Evolutionary conservation across 345 rosid genomes (phyloP), one percentile per base, ranked within the genome.

Genomic region (Laguncularia racemosa): DNA sequence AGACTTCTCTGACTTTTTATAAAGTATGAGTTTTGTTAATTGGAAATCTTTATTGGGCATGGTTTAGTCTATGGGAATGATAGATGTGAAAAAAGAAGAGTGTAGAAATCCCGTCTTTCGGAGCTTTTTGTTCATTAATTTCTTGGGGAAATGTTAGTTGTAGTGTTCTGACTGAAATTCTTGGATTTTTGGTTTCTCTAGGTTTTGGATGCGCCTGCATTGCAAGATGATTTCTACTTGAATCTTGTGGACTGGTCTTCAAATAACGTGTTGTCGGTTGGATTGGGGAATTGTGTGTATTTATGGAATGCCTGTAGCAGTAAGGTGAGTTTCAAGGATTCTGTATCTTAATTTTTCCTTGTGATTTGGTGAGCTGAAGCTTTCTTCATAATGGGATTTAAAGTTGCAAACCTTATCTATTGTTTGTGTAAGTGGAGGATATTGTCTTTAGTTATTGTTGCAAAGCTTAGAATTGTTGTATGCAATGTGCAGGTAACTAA

Each of bases 271-370:
- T 70, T 90, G 61, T 91, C 97, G 0, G 99, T 95, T 44, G 99
- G 99, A 57, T 68, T 95, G 66, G 97, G 84, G 40, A 90, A 81
- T 67, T 95, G 99, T 57, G 99, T 95, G 40, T 95, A 95, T 73
- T 60, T 95, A 74, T 95, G 97, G 99, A 95, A 95, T 85, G 99
- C 99, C 76, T 84, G 86, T 67, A 95, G 89, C 68, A 95, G 97
- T 71, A 95, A 90, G 91, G 96, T 91, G 60, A 69, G 71, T 62
- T 56, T 43, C 46, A 52, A 65, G 58, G 23, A 15, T 10, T 13
- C 56, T 15, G 19, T 48, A 38, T 21, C 43, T 33, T 23, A 56
- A 17, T 50, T 12, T 20, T 13, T 26, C 17, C 44, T 48, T 44
- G 38, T 17, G 17, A 46, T 45, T 23, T 26, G 17, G 20, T 11